Percentiles rank a stretch among this genome's conserved stretches.
Conservation (phyloP, 2,329 filamentous ascomycete genomes). For the Blastomyces silverae region DNA sequence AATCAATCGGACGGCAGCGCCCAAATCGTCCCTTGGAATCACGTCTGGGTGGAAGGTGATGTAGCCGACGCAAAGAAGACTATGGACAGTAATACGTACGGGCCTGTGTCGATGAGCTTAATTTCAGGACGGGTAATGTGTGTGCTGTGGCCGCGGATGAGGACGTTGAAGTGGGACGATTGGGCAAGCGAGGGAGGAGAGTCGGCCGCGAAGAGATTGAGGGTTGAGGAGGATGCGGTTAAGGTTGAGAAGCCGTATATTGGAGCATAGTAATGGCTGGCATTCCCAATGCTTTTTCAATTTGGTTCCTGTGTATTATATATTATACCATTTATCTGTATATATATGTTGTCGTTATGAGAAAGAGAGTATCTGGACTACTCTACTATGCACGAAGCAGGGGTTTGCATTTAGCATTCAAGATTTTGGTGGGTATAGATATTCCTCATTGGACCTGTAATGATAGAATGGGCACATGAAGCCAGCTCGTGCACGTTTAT, state of each 20-base stretch:
- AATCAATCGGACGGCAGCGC: conserved; percentile 30
- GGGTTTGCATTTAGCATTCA: not conserved
- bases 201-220: conserved; percentile 26
- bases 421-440: not conserved
- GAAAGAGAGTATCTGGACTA: not conserved
- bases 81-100: conserved; percentile 83
- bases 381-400: not conserved
- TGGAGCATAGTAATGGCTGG: conserved; percentile 1
- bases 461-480: not conserved
- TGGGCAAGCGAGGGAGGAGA: conserved; percentile 32
- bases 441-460: not conserved
- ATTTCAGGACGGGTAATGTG: conserved; percentile 68
- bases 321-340: conserved; percentile 3
- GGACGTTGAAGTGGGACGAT: conserved; percentile 34
- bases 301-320: not conserved
- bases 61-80: conserved; percentile 59
- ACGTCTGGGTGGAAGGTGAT: conserved; percentile 95
- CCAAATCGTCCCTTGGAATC: conserved; percentile 65
- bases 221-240: conserved; percentile 26
- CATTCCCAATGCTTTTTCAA: not conserved
- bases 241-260: conserved; percentile 11
- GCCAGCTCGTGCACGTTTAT: not conserved
- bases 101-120: conserved; percentile 68
- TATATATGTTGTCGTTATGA: not conserved
- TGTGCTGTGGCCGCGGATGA: conserved; percentile 58